These are phyloP conservation scores for Nigrospora sphaerica DNA, from an alignment of 2,329 filamentous ascomycete species.

Conservation along the genomic window DNA sequence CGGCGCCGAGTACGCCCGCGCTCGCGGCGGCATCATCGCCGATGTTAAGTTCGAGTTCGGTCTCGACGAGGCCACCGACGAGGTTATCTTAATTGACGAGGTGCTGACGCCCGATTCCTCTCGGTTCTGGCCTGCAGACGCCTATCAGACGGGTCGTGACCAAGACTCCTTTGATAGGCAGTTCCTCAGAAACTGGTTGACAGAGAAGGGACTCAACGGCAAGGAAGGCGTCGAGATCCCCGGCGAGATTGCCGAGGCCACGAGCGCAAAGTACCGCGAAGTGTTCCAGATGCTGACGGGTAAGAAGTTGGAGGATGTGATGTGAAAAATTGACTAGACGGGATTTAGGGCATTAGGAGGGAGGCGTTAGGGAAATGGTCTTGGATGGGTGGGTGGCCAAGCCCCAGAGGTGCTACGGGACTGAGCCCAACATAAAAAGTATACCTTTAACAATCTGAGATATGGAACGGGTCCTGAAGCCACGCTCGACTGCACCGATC, in stretches of 20 bases:
- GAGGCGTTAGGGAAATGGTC: too few relatives aligned
- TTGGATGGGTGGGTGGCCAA: too few relatives aligned
- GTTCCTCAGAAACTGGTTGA: conserved; percentile 75
- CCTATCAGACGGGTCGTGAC: conserved; percentile 44
- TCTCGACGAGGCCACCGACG: conserved; percentile 54
- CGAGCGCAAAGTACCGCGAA: conserved; percentile 66
- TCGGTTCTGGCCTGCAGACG: conserved; percentile 75
- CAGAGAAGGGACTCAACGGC: conserved; percentile 63
- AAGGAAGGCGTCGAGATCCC: conserved; percentile 68
- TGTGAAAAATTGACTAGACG: not conserved
- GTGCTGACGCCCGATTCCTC: conserved; percentile 77
- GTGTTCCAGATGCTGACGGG: conserved; percentile 21
- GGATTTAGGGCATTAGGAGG: too few relatives aligned
- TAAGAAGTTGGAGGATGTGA: conserved; percentile 3
- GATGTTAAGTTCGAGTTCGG: conserved; percentile 68
- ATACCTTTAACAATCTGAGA: too few relatives aligned
- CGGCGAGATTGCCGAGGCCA: conserved; percentile 63
- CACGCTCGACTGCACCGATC: too few relatives aligned
- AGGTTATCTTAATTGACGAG: conserved; percentile 74
- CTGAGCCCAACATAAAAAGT: too few relatives aligned
- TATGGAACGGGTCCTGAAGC: too few relatives aligned
- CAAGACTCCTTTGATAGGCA: conserved; percentile 60
- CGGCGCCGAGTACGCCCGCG: conserved; percentile 56
- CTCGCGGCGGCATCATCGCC: conserved; percentile 68
- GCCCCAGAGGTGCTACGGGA: too few relatives aligned